These are phyloP conservation scores for Hypoxylon intermedium DNA, from an alignment of 495 filamentous ascomycete species.

Conservation along the genomic window DNA sequence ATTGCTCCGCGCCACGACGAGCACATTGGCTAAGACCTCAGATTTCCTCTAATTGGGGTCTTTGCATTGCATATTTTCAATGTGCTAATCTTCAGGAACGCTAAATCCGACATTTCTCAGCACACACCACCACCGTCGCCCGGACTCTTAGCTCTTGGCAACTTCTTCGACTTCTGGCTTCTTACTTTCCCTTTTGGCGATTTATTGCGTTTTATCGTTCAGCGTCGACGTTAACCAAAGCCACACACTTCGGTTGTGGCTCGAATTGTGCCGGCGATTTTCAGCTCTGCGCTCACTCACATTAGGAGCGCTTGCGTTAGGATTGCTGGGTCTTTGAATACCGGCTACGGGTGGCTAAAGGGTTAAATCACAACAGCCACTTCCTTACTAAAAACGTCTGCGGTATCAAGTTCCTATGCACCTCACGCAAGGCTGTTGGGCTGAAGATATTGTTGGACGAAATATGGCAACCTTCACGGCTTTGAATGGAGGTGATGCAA, in stretches of 20 bases:
- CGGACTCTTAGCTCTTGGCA: conserved; percentile 2
- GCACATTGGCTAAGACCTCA: conserved; percentile 20
- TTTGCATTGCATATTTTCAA: conserved; percentile 7
- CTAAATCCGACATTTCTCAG: conserved; percentile 8
- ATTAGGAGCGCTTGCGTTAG: neutral
- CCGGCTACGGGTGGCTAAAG: conserved; percentile 9
- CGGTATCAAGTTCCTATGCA: conserved; percentile 37
- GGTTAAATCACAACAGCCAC: conserved; percentile 11
- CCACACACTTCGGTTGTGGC: conserved; percentile 8
- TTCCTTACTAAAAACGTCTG: neutral
- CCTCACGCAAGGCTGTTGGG: conserved; percentile 35
- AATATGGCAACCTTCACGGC: conserved; percentile 58
- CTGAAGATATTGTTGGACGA: conserved; percentile 44
- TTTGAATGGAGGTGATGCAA: conserved; percentile 56
- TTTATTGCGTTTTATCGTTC: neutral
- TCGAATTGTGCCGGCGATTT: conserved; percentile 2
- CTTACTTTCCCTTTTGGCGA: too few relatives aligned
- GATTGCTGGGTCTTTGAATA: conserved; percentile 13
- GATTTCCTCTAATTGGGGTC: conserved; percentile 13
- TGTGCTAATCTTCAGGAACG: conserved; percentile 18
- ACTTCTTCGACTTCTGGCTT: conserved; percentile 3
- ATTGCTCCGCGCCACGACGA: conserved; percentile 37
- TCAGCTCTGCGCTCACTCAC: neutral
- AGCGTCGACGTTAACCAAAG: conserved; percentile 5
- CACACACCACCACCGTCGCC: conserved; percentile 11